A percentile compares a stretch with the other conserved stretches of the same genome.
Evolutionary conservation across 192 early-diverging fungal species (phyloP).

Genomic region (Allomyces arbusculus): DNA sequence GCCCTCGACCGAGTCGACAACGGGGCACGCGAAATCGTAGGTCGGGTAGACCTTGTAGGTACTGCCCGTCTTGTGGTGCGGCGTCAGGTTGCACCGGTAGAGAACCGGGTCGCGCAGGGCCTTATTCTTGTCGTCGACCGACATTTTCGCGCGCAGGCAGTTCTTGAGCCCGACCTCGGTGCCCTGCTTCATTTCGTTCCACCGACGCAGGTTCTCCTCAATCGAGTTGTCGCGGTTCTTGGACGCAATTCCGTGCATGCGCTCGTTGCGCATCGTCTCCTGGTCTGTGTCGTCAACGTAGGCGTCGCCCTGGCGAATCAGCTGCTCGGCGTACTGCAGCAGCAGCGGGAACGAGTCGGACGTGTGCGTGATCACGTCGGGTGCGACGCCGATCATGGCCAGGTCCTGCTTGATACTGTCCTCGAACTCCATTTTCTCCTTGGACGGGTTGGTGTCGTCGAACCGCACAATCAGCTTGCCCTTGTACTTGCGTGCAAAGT

Average conservation of each 20-base stretch:
- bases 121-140: conserved; percentile 67
- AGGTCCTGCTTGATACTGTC: conserved; percentile 88
- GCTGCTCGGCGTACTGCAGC: conserved; percentile 58
- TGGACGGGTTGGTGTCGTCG: conserved; percentile 94
- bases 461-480: conserved; percentile 90
- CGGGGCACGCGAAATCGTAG: conserved; percentile 95
- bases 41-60: conserved; percentile 96
- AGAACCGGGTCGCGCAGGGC: conserved; percentile 91
- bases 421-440: conserved; percentile 95
- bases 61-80: conserved; percentile 74
- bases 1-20: conserved; percentile 89
- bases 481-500: conserved; percentile 75
- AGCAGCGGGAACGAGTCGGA: conserved; percentile 80
- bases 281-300: conserved; percentile 86
- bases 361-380: conserved; percentile 61
- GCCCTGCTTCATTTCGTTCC: conserved; percentile 76
- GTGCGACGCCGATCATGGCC: conserved; percentile 60
- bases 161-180: conserved; percentile 62
- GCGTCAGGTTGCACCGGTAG: conserved; percentile 75
- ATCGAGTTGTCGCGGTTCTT: conserved; percentile 63
- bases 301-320: conserved; percentile 74
- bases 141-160: conserved; percentile 91
- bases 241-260: conserved; percentile 60
- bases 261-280: conserved; percentile 69
- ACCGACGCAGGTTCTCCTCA: conserved; percentile 75